phyloP scores from a whole-genome alignment of 495 filamentous ascomycete species.

The Neurospora intermedia region DNA sequence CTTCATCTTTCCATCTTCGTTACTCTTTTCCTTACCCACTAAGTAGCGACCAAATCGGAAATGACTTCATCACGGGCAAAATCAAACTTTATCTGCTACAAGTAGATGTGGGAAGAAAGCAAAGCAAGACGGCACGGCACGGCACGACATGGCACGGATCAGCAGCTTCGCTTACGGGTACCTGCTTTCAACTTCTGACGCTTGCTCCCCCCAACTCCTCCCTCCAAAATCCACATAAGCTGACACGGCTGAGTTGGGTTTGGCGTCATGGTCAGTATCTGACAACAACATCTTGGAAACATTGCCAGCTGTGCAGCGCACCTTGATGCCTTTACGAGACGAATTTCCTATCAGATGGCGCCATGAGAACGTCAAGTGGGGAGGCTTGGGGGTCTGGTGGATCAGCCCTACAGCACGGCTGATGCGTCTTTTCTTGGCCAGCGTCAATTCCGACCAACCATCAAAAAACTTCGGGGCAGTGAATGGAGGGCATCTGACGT shows the following conservation, averaged over 20 bases:
- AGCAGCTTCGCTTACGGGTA: background rate
- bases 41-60: background rate
- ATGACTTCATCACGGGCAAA: background rate
- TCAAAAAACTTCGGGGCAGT: background rate
- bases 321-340: background rate
- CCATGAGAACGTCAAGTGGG: background rate
- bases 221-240: background rate
- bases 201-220: background rate
- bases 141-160: background rate
- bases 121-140: background rate
- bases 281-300: background rate
- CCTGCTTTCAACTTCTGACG: background rate
- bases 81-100: background rate
- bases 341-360: background rate
- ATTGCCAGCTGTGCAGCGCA: background rate
- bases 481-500: background rate
- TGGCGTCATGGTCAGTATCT: background rate
- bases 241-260: background rate
- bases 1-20: background rate
- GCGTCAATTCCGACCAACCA: background rate
- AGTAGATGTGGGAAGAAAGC: background rate
- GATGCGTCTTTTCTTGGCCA: background rate
- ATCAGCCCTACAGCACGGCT: background rate
- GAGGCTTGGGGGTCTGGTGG: background rate
- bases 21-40: background rate